Conservation (phyloP, 2,329 filamentous ascomycete genomes). For the Aaosphaeria pasadenensis region DNA sequence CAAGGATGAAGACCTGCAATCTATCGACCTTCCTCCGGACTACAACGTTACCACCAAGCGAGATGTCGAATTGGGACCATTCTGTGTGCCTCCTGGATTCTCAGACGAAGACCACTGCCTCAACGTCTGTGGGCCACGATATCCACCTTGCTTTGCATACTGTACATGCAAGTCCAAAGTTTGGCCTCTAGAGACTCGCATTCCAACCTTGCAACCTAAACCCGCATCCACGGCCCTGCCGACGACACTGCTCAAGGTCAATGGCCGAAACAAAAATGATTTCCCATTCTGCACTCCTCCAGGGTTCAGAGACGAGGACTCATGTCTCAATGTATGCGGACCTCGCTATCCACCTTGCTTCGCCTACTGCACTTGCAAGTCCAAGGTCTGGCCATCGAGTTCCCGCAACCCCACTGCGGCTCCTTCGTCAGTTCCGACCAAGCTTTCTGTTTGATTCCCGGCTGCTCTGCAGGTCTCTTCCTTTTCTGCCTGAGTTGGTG, state of each 20-base stretch:
- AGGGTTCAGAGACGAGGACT: background rate
- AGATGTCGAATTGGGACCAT: too few relatives aligned
- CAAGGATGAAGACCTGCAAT: too few relatives aligned
- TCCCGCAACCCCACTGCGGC: background rate
- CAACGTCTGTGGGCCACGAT: background rate
- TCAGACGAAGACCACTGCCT: background rate
- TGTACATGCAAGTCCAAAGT: background rate
- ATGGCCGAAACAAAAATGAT: too few relatives aligned
- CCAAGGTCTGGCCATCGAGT: background rate
- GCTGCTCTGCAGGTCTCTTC: too few relatives aligned
- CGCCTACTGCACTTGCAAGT: background rate
- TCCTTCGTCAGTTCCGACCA: conserved; percentile 2
- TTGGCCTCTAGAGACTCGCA: background rate
- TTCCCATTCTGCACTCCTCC: background rate
- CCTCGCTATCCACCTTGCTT: background rate
- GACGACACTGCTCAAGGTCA: too few relatives aligned
- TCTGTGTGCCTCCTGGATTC: background rate
- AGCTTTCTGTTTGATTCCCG: too few relatives aligned
- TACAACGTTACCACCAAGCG: too few relatives aligned
- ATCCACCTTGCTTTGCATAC: background rate
- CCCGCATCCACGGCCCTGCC: too few relatives aligned
- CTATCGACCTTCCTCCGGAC: too few relatives aligned
- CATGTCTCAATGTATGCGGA: background rate
- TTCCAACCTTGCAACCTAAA: too few relatives aligned
- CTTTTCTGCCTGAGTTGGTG: too few relatives aligned